Evolutionary conservation across 1,284 basidiomycete genomes (phyloP), one percentile per base, ranked within the genome.

Genomic region (Trichosporon inkin): DNA sequence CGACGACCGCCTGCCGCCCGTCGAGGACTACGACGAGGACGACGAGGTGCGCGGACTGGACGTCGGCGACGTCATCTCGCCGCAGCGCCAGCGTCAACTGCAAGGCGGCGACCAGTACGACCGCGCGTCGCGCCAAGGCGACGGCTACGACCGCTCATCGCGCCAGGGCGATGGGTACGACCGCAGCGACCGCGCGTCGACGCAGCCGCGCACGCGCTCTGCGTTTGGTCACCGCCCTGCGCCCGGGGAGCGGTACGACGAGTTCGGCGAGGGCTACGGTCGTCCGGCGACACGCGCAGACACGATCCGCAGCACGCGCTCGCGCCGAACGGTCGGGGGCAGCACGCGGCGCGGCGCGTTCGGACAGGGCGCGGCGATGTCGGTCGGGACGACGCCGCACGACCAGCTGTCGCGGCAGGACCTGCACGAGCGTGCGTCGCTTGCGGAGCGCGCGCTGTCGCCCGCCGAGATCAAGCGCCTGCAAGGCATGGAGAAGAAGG

Each of bases 351-450:
- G 68, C 11, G 75, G 75, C 55, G 74, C 73, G 11, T 77, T 77
- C 55, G 75, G 75, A 19, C 64, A 70, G 53, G 75, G 75, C 58
- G 74, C 75, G 7, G 75, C 74, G 20, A 62, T 74, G 10, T 71
- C 66, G 38, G 71, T 75, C 37, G 75, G 75, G 37, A 77, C 75
- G 41, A 73, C 75, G 64, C 75, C 75, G 11, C 72, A 75, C 58
- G 75, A 77, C 58, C 69, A 76, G 10, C 63, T 77, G 2, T 72
- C 71, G n/a, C 58, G 75, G 63, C 72, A 75, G 19, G 75, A 76
- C 58, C 76, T 77, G 49, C 75, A 77, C 66, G 59, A 67, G 40
- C 75, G 73, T 16, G 71, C 73, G 52, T 73, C 75, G 53, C 53
- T 72, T 2, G 67, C 67, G n/a, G 74, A 77, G 62, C 65, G 74